Evolutionary conservation across 768 basidiomycete genomes (phyloP), one percentile per base, ranked within the genome.

Genomic region (Roridomyces roridus): DNA sequence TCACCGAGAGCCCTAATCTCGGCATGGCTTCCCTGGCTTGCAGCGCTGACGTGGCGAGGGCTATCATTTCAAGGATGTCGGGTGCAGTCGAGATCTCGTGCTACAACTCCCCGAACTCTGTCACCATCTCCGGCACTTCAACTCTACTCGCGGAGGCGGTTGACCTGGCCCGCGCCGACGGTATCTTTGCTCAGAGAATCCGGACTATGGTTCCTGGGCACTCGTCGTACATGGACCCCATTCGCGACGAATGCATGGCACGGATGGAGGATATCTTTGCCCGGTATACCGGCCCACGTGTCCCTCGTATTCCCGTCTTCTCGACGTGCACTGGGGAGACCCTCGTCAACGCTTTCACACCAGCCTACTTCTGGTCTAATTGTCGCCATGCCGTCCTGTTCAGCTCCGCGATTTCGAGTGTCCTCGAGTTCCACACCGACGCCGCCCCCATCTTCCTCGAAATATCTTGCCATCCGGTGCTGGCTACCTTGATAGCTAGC

Each of bases 1-100:
- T 57, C 1, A 40, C 69, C 29, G 42, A 43, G 1, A 34, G 35
- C 20, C 7, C 31, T 2, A 57, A 59, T 4, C 71, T 67, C 2
- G 31, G 31, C 2, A 74, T 74, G 73, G 73, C 70, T 6, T 72
- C 72, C 0, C 36, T 73, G 7, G 51, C 65, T 2, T 73, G 73
- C 57, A 57, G 55, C 26, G 46, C 64, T 8, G 31, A 34, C 31
- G 31, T 15, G 15, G 31, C 31, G 7, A 15, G 15, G 31, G 2
- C 11, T 11, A 34, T 34, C 31, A 34, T 34, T 10, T 34, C 31
- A 15, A 10, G 3, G 31, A 34, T 34, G 4, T 34, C 31, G 10
- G 3, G 11, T 15, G 11, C 31, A 3, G 3, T 73, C 18, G 67
- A 68, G 17, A 58, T 74, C 29, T 71, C 58, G 5, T 69, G 68